Evolutionary conservation across 805 yeast genomes (phyloP), one percentile per base, ranked within the genome.

Genomic region (Schwanniomyces sp.): DNA sequence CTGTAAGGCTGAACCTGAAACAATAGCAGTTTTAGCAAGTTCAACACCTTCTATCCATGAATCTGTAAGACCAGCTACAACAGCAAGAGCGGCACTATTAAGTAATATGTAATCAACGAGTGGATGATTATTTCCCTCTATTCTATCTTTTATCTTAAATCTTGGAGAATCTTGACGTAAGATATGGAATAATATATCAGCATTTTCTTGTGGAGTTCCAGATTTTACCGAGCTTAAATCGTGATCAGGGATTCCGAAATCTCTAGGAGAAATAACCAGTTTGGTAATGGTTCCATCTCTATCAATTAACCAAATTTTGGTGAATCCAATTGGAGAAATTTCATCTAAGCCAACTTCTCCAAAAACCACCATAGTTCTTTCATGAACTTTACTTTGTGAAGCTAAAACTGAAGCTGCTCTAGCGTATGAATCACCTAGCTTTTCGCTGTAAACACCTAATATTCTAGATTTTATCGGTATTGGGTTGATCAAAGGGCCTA

Each of bases 401-500:
- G 88, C 88, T 49, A 94, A 72, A 46, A 75, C 69, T 7, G 82
- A 72, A 1, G 91, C 88, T 1, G 96, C 90, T 56, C 83, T 79
- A 4, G 97, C 97, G 59, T 87, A 94, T 9, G 87, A 85, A 50
- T 77, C 81, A 4, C 98, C 99, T 52, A 94, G 67, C 7, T 70
- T 70, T 54, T 87, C 87, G 16, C 90, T 75, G 66, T 88, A 90
- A 1, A 94, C 99, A 39, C 99, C 99, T 40, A 94, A 74, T 12
- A 94, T 84, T 53, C 98, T 78, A 5, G 94, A 87, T 51, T 79
- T 78, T 37, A 82, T 66, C 1, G 91, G 91, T 7, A 89, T 88
- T 3, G 99, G 99, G 71, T 94, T 95, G 52, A 94, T 73, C 50
- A 94, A 70, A 1, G 99, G 99, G 0, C 99, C 99, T 49, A 94